phyloP scores from a whole-genome alignment of 208 protist genomes.

The Leishmania amazonensis region DNA sequence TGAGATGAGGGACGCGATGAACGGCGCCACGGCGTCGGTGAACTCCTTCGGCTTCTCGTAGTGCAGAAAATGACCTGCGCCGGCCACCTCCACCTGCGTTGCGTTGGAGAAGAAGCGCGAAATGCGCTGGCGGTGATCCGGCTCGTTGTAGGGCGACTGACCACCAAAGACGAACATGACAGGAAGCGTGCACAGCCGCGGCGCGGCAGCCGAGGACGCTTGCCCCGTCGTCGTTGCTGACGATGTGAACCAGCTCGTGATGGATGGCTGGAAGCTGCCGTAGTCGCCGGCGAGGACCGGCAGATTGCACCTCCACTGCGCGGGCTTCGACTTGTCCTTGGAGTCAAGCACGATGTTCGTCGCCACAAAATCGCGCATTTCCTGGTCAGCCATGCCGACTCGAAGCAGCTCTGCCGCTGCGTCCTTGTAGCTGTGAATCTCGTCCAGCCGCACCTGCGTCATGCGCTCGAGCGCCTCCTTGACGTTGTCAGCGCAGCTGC shows the following conservation, averaged over 20 bases:
- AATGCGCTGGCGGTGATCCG: constrained; percentile 40
- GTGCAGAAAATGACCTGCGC: constrained; percentile 86
- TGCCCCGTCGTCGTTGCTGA: neutral
- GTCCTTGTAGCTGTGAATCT: constrained; percentile 57
- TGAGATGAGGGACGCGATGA: constrained; percentile 38
- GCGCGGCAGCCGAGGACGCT: neutral
- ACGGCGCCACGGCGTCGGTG: constrained; percentile 62
- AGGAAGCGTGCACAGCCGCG: constrained; percentile 57
- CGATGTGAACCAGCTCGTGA: constrained; percentile 48
- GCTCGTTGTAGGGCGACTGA: constrained; percentile 74
- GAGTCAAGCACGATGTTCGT: constrained; percentile 68
- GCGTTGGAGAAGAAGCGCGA: constrained; percentile 64
- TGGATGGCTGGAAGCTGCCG: constrained; percentile 50
- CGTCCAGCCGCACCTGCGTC: constrained; percentile 45
- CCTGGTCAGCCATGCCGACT: constrained; percentile 58
- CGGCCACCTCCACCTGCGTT: constrained; percentile 60
- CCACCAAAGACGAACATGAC: constrained; percentile 87
- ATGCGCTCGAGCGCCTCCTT: constrained; percentile 61
- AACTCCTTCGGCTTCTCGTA: constrained; percentile 84
- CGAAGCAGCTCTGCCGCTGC: constrained; percentile 49
- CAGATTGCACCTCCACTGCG: constrained; percentile 62
- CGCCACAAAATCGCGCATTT: constrained; percentile 76
- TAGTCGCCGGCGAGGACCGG: constrained; percentile 49
- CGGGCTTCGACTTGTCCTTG: constrained; percentile 23
- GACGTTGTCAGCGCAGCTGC: constrained; percentile 29